These are phyloP conservation scores for Arbutus unedo DNA, from an alignment of 148 eudicot genomes.

Conservation along the genomic window DNA sequence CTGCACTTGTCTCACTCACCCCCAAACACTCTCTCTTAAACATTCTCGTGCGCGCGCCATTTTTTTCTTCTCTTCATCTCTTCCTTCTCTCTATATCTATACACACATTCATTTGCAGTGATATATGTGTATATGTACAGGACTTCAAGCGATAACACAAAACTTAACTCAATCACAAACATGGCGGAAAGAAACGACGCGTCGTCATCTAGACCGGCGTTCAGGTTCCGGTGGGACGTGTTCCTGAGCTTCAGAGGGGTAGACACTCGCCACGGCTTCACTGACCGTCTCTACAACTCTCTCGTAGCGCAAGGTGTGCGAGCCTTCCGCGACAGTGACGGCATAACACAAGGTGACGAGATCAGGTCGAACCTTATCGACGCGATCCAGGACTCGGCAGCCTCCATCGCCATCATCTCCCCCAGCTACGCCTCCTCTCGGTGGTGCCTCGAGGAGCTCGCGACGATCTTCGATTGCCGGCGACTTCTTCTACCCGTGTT, in stretches of 20 bases:
- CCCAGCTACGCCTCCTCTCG: constrained; percentile 40
- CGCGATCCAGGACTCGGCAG: constrained; percentile 47
- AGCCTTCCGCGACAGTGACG: constrained; percentile 38
- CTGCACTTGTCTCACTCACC: no score
- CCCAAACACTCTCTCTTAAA: no score
- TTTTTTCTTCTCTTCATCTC: no score
- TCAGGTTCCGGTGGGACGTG: no score
- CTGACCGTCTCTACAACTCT: constrained; percentile 12
- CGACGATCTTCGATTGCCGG: constrained; percentile 24
- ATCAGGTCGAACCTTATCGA: constrained; percentile 31
- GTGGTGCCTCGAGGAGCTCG: constrained; percentile 50
- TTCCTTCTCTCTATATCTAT: no score
- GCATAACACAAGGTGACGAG: constrained; percentile 30
- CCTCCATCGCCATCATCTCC: constrained; percentile 41
- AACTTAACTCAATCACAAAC: not conserved
- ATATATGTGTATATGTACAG: no score
- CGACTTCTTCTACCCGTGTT: constrained; percentile 51
- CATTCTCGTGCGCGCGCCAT: no score
- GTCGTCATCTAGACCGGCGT: not conserved
- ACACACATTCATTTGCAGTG: not conserved
- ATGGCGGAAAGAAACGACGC: not conserved
- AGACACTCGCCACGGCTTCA: constrained; percentile 12
- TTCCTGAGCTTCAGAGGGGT: no score
- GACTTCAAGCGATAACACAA: not conserved
- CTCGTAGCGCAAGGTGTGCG: constrained; percentile 24